Conservation (phyloP, 2,329 filamentous ascomycete species). For the Scedosporium dehoogii region DNA sequence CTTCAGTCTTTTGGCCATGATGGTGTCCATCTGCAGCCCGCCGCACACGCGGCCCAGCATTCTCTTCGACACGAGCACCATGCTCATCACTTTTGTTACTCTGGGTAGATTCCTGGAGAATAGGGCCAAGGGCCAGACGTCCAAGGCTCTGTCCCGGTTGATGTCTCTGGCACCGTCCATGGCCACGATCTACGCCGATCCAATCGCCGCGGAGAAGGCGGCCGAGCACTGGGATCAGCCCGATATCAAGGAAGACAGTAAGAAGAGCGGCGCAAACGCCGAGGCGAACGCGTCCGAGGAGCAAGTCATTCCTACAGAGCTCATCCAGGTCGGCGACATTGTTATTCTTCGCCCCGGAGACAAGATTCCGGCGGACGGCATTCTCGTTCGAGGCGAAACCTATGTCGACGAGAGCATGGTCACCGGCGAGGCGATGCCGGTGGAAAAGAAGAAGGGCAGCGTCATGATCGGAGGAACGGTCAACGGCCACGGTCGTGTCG, state of each 20-base stretch:
- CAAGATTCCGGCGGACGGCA: conserved; percentile 90
- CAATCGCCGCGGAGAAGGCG: conserved; percentile 84
- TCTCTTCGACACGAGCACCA: conserved; percentile 95
- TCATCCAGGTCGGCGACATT: conserved; percentile 88
- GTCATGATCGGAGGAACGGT: conserved; percentile 87
- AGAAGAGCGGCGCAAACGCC: conserved; percentile 14
- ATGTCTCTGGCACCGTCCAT: conserved; percentile 96
- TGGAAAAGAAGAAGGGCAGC: conserved; percentile 75
- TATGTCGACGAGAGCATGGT: conserved; percentile 98
- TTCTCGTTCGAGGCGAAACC: conserved; percentile 78
- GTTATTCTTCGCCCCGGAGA: conserved; percentile 90
- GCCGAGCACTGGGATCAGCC: conserved; percentile 60
- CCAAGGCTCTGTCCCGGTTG: conserved; percentile 79
- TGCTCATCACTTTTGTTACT: conserved; percentile 94
- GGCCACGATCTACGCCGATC: conserved; percentile 92
- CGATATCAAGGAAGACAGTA: conserved; percentile 22
- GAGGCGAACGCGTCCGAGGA: conserved; percentile 64
- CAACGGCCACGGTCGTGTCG: conserved; percentile 83
- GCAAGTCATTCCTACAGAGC: conserved; percentile 80
- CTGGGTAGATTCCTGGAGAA: conserved; percentile 90
- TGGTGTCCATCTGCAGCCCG: conserved; percentile 63
- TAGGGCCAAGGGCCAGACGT: conserved; percentile 89
- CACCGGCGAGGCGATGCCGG: conserved; percentile 91
- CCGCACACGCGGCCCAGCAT: conserved; percentile 76
- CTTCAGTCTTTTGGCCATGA: conserved; percentile 83